Percentiles rank a stretch among this genome's conserved stretches.
Evolutionary conservation across 345 rosid species (phyloP).

Genomic region (Syzygium jambos): DNA sequence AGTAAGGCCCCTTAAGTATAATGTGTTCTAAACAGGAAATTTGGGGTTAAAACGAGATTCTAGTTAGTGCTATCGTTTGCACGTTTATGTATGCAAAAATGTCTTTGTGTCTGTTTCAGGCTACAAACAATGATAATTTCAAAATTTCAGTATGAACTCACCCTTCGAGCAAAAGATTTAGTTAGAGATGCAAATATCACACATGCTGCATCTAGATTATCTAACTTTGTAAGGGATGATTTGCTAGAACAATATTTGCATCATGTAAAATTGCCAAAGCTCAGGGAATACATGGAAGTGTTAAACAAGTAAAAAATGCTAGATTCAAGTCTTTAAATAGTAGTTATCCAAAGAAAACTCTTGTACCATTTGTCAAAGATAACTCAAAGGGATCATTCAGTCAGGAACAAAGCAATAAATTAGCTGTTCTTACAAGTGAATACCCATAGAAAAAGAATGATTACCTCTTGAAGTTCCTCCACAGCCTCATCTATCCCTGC

Average conservation of each 20-base stretch:
- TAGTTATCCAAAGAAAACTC: background rate
- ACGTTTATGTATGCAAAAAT: background rate
- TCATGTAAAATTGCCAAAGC: background rate
- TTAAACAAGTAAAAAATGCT: background rate
- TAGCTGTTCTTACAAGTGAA: background rate
- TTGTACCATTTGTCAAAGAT: background rate
- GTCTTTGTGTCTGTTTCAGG: background rate
- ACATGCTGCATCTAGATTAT: background rate
- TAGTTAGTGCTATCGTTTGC: background rate
- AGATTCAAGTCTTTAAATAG: background rate
- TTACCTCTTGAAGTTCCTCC: constrained; percentile 96
- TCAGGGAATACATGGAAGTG: background rate
- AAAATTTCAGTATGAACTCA: background rate
- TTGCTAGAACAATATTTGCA: background rate
- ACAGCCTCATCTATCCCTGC: constrained; percentile 99
- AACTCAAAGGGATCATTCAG: background rate
- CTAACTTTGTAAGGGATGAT: background rate
- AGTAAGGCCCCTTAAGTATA: background rate
- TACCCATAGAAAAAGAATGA: background rate
- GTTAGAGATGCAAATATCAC: background rate
- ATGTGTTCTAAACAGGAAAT: background rate
- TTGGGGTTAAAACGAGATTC: background rate
- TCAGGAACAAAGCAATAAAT: background rate
- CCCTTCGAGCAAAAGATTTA: background rate
- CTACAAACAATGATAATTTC: background rate